Base-by-base conservation (phyloP, 305 asterid genomes). In the Fraxinus ornus region DNA sequence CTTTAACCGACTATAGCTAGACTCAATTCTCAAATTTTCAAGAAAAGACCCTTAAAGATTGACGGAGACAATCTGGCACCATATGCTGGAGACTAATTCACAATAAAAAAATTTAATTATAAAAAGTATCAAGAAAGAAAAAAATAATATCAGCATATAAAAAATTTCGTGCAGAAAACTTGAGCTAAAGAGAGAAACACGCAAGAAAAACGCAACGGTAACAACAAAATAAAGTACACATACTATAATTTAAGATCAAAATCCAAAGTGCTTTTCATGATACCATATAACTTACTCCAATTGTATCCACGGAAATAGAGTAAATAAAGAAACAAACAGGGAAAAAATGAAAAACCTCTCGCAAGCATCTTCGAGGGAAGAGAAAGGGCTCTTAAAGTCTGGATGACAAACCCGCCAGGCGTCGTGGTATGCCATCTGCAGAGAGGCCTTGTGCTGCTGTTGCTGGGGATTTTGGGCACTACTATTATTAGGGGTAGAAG, bases 381-480 rank as follows among this genome's bases (percentile, higher is more conserved):
- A 79, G 87, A 96, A 96, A 47, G 98, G 98, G 72, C 97, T 94
- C 86, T 89, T 94, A 89, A 90, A 91, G 79, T 96, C 98, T 39
- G 99, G 99, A 82, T 93, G 98, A 60, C 99, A 96, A 47, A 96
- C 98, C 36, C 94, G 92, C 98, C 97, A 91, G 13, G 97, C 97
- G 70, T 92, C 95, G 85, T 92, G 95, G 81, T 89, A 92, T 5
- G 97, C 93, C 85, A 92, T 83, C 81, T 92, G 95, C 77, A 92
- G 80, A 30, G 84, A 78, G 33, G 84, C 86, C 86, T 89, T 91
- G 83, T 88, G 93, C 60, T 86, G 91, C 77, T 79, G 87, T 3
- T 82, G 90, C 7, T 79, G 88, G 19, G 80, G 32, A 26, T 32
- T 26, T 30, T 21, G 70, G 17, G 80, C 32, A 52, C 22, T 22